phyloP scores from a whole-genome alignment of 495 filamentous ascomycete species.

The Elaphomyces granulatus region DNA sequence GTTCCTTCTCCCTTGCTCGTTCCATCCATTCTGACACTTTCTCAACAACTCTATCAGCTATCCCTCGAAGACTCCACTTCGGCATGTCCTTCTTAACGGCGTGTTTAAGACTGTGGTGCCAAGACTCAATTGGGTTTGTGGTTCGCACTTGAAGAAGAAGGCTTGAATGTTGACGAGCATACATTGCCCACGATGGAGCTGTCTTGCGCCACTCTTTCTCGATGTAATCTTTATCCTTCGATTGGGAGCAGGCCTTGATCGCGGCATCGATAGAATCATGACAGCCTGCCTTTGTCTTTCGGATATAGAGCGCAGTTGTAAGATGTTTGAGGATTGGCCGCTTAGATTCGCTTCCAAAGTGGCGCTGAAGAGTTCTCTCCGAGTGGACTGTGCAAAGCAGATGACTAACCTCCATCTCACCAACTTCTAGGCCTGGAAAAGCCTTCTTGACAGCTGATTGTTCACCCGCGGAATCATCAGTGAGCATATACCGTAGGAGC shows the following conservation, averaged over 20 bases:
- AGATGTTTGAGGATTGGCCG: background rate
- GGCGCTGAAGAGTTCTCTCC: background rate
- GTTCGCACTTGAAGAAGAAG: background rate
- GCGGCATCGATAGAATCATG: background rate
- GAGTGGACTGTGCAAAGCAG: background rate
- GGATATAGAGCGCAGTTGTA: background rate
- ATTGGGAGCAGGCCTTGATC: background rate
- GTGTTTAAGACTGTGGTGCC: background rate
- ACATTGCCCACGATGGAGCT: background rate
- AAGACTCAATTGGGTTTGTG: background rate
- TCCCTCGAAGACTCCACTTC: background rate
- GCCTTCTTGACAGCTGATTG: background rate
- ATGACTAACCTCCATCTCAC: background rate
- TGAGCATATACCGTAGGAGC: background rate
- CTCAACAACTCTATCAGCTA: background rate
- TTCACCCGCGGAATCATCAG: background rate
- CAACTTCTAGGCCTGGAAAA: background rate
- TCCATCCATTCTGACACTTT: background rate
- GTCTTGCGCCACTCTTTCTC: no score
- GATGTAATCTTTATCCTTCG: background rate
- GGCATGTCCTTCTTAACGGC: background rate
- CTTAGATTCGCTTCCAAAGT: background rate
- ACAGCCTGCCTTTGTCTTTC: background rate
- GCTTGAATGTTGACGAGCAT: background rate
- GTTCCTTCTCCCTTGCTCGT: background rate